A percentile compares a stretch with the other conserved stretches of the same genome.
Evolutionary conservation across 2,329 filamentous ascomycete species (phyloP).

Genomic region (Fusarium burgessii): DNA sequence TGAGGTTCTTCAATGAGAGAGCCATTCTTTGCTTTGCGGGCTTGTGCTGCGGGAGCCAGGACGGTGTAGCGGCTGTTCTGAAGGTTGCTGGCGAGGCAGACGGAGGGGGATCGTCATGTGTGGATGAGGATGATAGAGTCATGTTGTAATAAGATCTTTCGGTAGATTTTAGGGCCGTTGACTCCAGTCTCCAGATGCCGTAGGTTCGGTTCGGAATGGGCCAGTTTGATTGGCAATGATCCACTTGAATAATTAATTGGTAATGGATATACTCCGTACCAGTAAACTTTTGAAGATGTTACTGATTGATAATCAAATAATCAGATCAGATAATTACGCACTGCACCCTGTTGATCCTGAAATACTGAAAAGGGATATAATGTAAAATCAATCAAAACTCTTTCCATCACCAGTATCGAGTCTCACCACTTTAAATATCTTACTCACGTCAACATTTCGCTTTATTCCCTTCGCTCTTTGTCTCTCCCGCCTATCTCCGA

Average conservation of each 20-base stretch:
- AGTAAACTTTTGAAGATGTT: constrained; percentile 1
- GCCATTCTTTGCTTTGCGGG: constrained; percentile 58
- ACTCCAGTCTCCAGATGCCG: constrained; percentile 12
- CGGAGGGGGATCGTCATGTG: constrained; percentile 8
- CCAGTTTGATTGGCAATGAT: constrained; percentile 10
- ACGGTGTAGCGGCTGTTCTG: constrained; percentile 28
- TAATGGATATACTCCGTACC: constrained; percentile 18
- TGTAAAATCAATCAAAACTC: not conserved
- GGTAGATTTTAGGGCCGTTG: constrained; percentile 37
- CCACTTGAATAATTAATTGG: constrained; percentile 23
- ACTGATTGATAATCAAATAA: constrained; percentile 38
- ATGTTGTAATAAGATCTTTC: constrained; percentile 29
- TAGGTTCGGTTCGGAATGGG: constrained; percentile 28
- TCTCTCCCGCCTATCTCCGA: constrained; percentile 33
- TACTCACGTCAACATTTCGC: constrained; percentile 18
- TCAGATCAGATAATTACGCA: constrained; percentile 19
- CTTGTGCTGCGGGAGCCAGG: constrained; percentile 44
- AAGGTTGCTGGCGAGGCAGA: not conserved
- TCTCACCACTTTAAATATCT: constrained; percentile 10
- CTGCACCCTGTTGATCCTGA: not conserved
- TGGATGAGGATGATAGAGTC: constrained; percentile 21
- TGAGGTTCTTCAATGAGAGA: constrained; percentile 51
- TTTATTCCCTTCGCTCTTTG: constrained; percentile 32
- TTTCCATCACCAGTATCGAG: not conserved
- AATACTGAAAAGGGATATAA: not conserved